phyloP scores from a whole-genome alignment of 2,329 filamentous ascomycete species.

The Pseudogymnoascus destructans region DNA sequence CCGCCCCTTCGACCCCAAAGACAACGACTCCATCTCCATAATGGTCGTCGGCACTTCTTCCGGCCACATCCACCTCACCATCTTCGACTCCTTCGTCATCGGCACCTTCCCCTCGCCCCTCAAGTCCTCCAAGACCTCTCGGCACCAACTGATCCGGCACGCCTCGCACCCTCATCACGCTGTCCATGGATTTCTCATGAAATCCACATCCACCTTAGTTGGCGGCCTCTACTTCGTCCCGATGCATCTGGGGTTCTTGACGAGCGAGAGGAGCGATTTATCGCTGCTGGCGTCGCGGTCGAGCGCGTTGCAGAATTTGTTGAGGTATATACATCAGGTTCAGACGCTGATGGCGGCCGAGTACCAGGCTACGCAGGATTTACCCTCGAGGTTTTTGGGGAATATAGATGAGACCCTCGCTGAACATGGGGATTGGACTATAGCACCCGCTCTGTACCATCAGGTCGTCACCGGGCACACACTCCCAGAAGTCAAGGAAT shows the following conservation, averaged over 20 bases:
- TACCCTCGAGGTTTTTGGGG: constrained; percentile 64
- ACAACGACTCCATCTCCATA: constrained; percentile 65
- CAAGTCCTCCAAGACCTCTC: constrained; percentile 23
- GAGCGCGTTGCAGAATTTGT: constrained; percentile 72
- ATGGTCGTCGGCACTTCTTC: constrained; percentile 62
- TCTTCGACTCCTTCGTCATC: constrained; percentile 76
- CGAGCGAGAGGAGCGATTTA: constrained; percentile 60
- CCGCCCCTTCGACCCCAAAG: constrained; percentile 36
- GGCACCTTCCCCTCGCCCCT: constrained; percentile 46
- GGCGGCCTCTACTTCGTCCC: constrained; percentile 49
- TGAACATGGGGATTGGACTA: constrained; percentile 48
- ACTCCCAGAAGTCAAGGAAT: constrained; percentile 63
- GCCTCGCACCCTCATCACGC: constrained; percentile 60
- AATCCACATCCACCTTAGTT: constrained; percentile 30
- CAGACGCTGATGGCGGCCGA: constrained; percentile 68
- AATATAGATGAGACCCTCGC: constrained; percentile 65
- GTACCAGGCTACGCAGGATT: constrained; percentile 69
- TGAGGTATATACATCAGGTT: constrained; percentile 73
- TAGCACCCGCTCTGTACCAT: constrained; percentile 70
- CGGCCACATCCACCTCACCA: constrained; percentile 61
- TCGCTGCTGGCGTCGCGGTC: constrained; percentile 77
- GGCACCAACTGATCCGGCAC: constrained; percentile 37
- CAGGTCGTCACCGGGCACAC: constrained; percentile 74
- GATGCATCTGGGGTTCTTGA: constrained; percentile 73
- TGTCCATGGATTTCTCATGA: constrained; percentile 61